These are phyloP conservation scores for Fallopia convolvulus DNA, from an alignment of 148 eudicot genomes.

Conservation along the genomic window DNA sequence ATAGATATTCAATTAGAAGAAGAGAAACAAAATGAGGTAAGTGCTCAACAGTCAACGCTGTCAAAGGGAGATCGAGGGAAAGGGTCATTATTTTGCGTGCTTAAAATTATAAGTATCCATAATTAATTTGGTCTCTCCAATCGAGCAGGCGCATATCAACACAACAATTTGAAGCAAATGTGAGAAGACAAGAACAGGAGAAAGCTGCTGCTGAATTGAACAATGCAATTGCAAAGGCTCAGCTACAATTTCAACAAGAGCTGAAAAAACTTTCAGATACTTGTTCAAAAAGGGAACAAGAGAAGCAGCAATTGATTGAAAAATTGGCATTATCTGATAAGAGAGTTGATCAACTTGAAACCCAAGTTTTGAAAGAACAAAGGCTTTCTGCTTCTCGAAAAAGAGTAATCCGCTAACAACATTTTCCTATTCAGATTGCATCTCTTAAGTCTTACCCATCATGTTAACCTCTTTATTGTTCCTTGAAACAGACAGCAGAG, in stretches of 20 bases:
- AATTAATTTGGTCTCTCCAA: neutral
- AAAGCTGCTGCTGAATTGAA: slow-evolving; percentile 59
- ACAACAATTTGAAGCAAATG: neutral
- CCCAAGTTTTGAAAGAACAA: too few species aligned
- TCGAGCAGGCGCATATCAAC: neutral
- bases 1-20: neutral
- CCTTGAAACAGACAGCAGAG: too few species aligned
- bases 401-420: too few species aligned
- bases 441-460: too few species aligned
- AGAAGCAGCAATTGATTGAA: slow-evolving; percentile 67
- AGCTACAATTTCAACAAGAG: slow-evolving; percentile 44
- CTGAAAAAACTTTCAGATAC: slow-evolving; percentile 37
- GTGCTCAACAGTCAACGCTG: too few species aligned
- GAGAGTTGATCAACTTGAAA: too few species aligned
- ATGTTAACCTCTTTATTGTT: too few species aligned
- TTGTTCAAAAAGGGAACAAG: slow-evolving; percentile 57
- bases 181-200: slow-evolving; percentile 77
- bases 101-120: neutral
- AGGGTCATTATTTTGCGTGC: too few species aligned
- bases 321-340: slow-evolving; percentile 26
- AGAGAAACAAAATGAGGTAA: neutral
- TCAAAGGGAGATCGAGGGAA: too few species aligned
- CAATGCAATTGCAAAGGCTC: slow-evolving; percentile 55
- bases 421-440: too few species aligned
- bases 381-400: too few species aligned